A percentile compares a stretch with the other conserved stretches of the same genome.
These are phyloP conservation scores for Mallotus nudiflorus DNA, from an alignment of 345 rosid species.

Conservation along the genomic window DNA sequence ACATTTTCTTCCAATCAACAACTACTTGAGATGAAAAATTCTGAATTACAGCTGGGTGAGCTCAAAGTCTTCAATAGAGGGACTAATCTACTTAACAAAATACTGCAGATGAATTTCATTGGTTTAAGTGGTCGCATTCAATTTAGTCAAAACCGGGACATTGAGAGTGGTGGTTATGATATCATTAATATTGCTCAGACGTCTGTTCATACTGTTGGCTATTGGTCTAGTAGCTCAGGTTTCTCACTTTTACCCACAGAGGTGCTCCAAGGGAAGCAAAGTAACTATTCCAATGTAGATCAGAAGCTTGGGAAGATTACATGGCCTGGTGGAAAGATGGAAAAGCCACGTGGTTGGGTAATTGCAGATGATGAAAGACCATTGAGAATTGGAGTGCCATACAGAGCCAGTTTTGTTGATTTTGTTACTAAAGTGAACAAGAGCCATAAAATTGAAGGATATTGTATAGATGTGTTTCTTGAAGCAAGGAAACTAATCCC, in stretches of 20 bases:
- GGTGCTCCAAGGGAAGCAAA: conserved; percentile 25
- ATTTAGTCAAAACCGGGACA: conserved; percentile 53
- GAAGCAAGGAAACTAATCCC: conserved; percentile 70
- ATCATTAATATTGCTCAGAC: conserved; percentile 58
- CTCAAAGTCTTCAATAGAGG: conserved; percentile 70
- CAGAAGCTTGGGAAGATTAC: conserved; percentile 55
- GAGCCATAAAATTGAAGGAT: conserved; percentile 58
- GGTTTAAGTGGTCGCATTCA: conserved; percentile 70
- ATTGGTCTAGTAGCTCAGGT: conserved; percentile 59
- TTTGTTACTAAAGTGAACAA: conserved; percentile 57
- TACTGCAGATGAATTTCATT: conserved; percentile 65
- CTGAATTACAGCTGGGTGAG: conserved; percentile 42
- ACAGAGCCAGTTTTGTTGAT: conserved; percentile 68
- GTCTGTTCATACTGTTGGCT: conserved; percentile 56
- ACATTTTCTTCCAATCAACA: conserved; percentile 53
- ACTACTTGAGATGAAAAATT: conserved; percentile 29
- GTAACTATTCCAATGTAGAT: conserved; percentile 26
- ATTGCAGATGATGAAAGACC: conserved; percentile 61
- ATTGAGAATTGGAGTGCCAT: conserved; percentile 75
- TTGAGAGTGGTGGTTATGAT: conserved; percentile 57
- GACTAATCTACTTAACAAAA: conserved; percentile 36
- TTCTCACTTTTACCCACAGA: conserved; percentile 57
- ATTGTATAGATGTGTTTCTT: conserved; percentile 71
- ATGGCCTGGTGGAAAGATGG: conserved; percentile 78
- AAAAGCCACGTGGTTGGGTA: conserved; percentile 85